Percentiles rank a stretch among this genome's conserved stretches.
phyloP scores from a whole-genome alignment of 495 filamentous ascomycete genomes.

The Podospora bellae-mahoneyi region DNA sequence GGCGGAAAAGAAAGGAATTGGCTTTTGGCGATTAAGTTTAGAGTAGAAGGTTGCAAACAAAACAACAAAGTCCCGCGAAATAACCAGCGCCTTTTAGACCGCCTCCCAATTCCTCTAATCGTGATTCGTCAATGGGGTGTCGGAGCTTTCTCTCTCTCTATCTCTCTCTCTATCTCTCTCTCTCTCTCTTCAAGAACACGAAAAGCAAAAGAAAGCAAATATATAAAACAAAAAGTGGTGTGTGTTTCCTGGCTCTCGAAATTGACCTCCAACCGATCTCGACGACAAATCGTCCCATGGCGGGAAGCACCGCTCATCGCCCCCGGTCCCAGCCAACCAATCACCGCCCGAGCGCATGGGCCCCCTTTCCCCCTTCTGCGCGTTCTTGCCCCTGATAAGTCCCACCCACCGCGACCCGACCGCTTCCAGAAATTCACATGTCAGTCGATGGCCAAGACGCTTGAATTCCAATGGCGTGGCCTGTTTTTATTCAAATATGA shows the following conservation, averaged over 20 bases:
- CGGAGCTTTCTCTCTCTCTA: background rate
- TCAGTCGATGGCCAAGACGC: constrained; percentile 30
- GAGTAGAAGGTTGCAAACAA: background rate
- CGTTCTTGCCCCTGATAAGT: constrained; percentile 24
- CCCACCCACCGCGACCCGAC: no score
- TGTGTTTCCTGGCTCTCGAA: background rate
- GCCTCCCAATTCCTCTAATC: background rate
- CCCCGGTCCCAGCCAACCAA: constrained; percentile 16
- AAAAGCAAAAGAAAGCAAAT: background rate
- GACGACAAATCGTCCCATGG: constrained; percentile 25
- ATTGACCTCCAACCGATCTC: constrained; percentile 18
- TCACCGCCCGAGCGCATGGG: constrained; percentile 16
- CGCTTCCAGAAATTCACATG: constrained; percentile 29
- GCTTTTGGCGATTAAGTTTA: background rate
- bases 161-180: no score
- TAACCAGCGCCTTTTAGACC: background rate
- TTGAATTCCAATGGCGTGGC: constrained; percentile 8
- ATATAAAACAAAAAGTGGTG: background rate
- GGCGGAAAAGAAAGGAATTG: background rate
- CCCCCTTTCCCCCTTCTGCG: constrained; percentile 1
- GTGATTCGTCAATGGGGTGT: background rate
- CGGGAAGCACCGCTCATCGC: constrained; percentile 23
- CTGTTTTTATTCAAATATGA: constrained; percentile 6
- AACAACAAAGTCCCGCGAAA: background rate
- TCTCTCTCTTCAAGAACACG: background rate